Conservation (phyloP, 2,329 filamentous ascomycete genomes). For the Sporothrix protearum region DNA sequence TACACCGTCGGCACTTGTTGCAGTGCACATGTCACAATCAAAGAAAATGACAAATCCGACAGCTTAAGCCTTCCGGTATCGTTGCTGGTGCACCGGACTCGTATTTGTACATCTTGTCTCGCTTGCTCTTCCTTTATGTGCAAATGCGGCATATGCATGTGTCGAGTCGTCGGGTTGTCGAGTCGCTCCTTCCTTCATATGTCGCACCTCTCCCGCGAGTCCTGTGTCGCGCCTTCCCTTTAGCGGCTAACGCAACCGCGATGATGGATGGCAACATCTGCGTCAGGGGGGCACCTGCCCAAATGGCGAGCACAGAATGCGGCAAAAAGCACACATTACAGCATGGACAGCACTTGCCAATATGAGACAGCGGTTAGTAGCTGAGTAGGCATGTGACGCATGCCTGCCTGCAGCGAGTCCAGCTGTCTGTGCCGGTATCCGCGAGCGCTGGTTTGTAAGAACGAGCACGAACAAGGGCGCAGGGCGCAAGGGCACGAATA, state of each 20-base stretch:
- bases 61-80: too few relatives aligned
- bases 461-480: background rate
- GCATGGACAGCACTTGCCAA: background rate
- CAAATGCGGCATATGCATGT: background rate
- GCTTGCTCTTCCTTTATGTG: background rate
- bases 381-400: background rate
- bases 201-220: background rate
- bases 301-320: background rate
- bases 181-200: background rate
- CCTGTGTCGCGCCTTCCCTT: background rate
- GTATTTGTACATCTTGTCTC: background rate
- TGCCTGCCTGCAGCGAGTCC: background rate
- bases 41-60: background rate
- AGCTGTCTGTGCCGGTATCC: background rate
- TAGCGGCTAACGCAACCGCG: conserved; percentile 15
- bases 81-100: too few relatives aligned
- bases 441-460: background rate
- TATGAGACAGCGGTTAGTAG: conserved; percentile 6
- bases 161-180: too few relatives aligned
- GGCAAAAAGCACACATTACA: background rate
- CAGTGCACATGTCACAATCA: background rate
- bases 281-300: background rate
- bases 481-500: background rate
- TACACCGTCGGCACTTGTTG: background rate
- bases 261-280: conserved; percentile 17